Evolutionary conservation across 2,329 filamentous ascomycete genomes (phyloP).

Genomic region (Ophiostoma sp.): DNA sequence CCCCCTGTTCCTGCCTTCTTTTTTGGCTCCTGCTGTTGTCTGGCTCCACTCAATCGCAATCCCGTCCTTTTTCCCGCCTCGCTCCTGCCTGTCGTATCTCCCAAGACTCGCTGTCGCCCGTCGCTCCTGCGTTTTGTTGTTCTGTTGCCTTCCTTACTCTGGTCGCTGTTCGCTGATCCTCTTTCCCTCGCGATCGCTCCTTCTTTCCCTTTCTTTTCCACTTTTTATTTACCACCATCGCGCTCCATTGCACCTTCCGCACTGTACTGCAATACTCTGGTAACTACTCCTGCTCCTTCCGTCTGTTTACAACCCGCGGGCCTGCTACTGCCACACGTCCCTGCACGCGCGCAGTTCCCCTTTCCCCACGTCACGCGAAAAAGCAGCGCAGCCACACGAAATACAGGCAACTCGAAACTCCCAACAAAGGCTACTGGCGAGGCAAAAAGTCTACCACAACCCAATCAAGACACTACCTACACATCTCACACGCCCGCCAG

Average conservation of each 20-base stretch:
- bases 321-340: background rate
- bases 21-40: conserved; percentile 15
- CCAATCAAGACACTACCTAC: conserved; percentile 10
- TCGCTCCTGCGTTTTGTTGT: conserved; percentile 11
- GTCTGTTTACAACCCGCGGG: background rate
- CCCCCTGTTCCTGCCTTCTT: conserved; percentile 19
- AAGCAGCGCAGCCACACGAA: conserved; percentile 19
- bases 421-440: conserved; percentile 11
- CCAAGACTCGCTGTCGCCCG: conserved; percentile 4
- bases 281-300: background rate
- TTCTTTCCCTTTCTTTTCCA: conserved; percentile 9
- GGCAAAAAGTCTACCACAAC: conserved; percentile 8
- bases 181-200: conserved; percentile 11
- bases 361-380: conserved; percentile 27
- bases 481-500: conserved; percentile 5
- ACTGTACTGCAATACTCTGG: conserved; percentile 4
- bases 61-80: conserved; percentile 19
- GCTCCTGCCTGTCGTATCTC: conserved; percentile 5
- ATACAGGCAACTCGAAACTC: background rate
- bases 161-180: background rate
- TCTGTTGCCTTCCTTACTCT: background rate
- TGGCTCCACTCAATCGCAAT: conserved; percentile 21
- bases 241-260: conserved; percentile 5
- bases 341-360: conserved; percentile 23
- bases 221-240: background rate